A percentile compares a stretch with the other conserved stretches of the same genome.
These are phyloP conservation scores for Apodospora peruviana DNA, from an alignment of 495 filamentous ascomycete species.

Conservation along the genomic window DNA sequence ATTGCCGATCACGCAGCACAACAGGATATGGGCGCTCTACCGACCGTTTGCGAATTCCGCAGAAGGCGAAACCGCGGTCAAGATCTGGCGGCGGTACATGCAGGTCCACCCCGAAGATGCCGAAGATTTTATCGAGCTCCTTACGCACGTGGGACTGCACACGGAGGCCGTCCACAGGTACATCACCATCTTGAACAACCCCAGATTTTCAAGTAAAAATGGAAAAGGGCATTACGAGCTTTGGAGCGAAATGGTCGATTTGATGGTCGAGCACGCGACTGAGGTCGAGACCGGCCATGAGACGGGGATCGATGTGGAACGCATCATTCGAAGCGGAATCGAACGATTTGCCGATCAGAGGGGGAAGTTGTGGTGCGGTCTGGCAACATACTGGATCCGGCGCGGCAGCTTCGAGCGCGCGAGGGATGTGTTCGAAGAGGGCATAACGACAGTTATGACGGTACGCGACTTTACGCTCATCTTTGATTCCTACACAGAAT, in stretches of 20 bases:
- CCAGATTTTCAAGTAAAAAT: constrained; percentile 84
- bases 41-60: constrained; percentile 89
- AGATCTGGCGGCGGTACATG: constrained; percentile 94
- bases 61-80: constrained; percentile 83
- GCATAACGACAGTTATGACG: constrained; percentile 97
- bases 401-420: constrained; percentile 85
- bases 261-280: constrained; percentile 86
- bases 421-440: constrained; percentile 92
- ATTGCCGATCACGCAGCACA: constrained; percentile 94
- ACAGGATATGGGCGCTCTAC: constrained; percentile 93
- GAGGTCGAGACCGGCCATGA: constrained; percentile 76
- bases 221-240: constrained; percentile 93
- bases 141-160: constrained; percentile 76
- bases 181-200: constrained; percentile 90
- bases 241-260: constrained; percentile 97
- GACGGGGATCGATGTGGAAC: constrained; percentile 83
- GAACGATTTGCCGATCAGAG: constrained; percentile 88
- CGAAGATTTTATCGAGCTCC: constrained; percentile 88
- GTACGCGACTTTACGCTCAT: constrained; percentile 97
- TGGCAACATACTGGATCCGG: constrained; percentile 96
- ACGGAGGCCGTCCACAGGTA: constrained; percentile 91
- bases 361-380: constrained; percentile 92
- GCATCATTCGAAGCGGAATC: constrained; percentile 90
- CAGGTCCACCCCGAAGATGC: constrained; percentile 95
- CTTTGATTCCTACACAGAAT: constrained; percentile 94